phyloP scores from a whole-genome alignment of 768 basidiomycete species.

The Pholiota conissans region DNA sequence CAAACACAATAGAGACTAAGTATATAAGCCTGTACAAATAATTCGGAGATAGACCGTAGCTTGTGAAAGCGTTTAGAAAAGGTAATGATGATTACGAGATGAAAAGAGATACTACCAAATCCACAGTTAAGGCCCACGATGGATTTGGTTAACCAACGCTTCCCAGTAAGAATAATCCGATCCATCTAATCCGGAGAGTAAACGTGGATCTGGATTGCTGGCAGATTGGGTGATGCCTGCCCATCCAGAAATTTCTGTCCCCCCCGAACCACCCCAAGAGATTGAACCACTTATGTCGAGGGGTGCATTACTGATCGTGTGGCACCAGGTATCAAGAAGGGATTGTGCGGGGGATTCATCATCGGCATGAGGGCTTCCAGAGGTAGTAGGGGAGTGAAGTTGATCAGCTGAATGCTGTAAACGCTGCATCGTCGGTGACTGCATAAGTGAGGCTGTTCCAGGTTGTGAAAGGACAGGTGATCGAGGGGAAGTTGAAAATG shows the following conservation, averaged over 20 bases:
- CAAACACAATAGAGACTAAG: neutral
- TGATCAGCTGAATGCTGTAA: constrained; percentile 56
- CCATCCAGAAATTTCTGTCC: constrained; percentile 62
- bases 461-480: constrained; percentile 31
- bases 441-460: constrained; percentile 29
- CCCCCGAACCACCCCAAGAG: constrained; percentile 62
- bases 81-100: neutral
- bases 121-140: constrained; percentile 33
- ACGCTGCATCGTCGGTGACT: constrained; percentile 61
- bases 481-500: constrained; percentile 27
- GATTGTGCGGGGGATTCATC: constrained; percentile 77
- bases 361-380: constrained; percentile 72
- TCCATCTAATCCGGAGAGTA: constrained; percentile 54
- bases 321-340: constrained; percentile 83
- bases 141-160: constrained; percentile 65
- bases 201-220: constrained; percentile 40
- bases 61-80: neutral
- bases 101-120: neutral
- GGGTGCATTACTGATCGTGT: constrained; percentile 69
- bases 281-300: constrained; percentile 52
- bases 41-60: neutral
- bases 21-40: neutral
- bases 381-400: constrained; percentile 57
- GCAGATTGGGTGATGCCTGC: constrained; percentile 43
- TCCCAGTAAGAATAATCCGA: constrained; percentile 85